phyloP scores from a whole-genome alignment of 2,329 filamentous ascomycete species.

The Aspergillus pseudoviridinutans region DNA sequence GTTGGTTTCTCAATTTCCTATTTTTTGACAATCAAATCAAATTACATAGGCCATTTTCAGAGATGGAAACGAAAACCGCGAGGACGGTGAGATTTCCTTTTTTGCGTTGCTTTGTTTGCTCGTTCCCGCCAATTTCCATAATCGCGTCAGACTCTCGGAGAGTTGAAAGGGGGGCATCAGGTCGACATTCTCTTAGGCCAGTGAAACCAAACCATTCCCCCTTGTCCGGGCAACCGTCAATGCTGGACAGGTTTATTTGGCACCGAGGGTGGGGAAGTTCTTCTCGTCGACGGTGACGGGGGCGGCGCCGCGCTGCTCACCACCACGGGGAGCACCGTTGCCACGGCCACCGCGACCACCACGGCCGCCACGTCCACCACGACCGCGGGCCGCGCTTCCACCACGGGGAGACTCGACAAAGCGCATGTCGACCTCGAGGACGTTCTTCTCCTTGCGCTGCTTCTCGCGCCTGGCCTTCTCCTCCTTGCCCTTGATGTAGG shows the following conservation, averaged over 20 bases:
- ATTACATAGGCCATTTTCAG: constrained; percentile 23
- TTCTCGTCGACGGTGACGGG: constrained; percentile 42
- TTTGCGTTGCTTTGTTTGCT: not conserved
- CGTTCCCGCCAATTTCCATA: not conserved
- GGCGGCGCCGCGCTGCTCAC: constrained; percentile 18
- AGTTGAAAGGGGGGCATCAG: too few species aligned
- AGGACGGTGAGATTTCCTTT: not conserved
- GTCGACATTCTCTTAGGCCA: too few species aligned
- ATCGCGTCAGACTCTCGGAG: not conserved
- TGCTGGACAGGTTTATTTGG: constrained; percentile 27
- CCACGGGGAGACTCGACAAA: constrained; percentile 62
- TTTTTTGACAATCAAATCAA: constrained; percentile 30
- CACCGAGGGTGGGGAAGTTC: constrained; percentile 45
- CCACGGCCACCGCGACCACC: constrained; percentile 30
- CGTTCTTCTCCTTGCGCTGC: constrained; percentile 86
- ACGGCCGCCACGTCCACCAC: constrained; percentile 41
- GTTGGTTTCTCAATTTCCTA: constrained; percentile 18
- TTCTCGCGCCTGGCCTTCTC: constrained; percentile 81
- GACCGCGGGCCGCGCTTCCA: constrained; percentile 24
- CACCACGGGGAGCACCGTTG: constrained; percentile 18
- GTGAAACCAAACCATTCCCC: too few species aligned
- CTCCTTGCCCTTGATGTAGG: constrained; percentile 67
- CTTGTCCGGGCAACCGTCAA: not conserved
- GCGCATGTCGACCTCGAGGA: constrained; percentile 83
- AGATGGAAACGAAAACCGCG: not conserved